These are phyloP conservation scores for Alnus rubra DNA, from an alignment of 306 rosid species.

Conservation along the genomic window DNA sequence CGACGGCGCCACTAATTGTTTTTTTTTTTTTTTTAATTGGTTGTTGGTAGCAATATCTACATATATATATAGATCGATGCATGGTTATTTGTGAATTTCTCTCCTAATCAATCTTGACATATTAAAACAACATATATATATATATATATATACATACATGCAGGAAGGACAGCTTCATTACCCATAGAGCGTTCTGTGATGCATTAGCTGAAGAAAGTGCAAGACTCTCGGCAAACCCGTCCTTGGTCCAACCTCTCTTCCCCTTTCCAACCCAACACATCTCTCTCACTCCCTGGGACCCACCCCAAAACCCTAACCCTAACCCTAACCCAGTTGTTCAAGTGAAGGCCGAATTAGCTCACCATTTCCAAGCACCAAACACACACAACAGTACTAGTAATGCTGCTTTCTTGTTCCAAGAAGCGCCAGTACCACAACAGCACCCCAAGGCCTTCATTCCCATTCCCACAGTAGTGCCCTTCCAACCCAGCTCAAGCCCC, in stretches of 20 bases:
- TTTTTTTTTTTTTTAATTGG: no score
- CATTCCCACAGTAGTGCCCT: conserved; percentile 32
- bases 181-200: conserved; percentile 96
- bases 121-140: not conserved
- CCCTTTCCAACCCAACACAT: conserved; percentile 40
- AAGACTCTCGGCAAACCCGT: conserved; percentile 55
- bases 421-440: not conserved
- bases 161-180: conserved; percentile 97
- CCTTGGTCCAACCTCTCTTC: conserved; percentile 52
- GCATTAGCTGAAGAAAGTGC: conserved; percentile 97
- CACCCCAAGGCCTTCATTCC: conserved; percentile 33
- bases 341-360: conserved; percentile 48
- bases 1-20: no score
- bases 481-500: conserved; percentile 26
- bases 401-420: no score
- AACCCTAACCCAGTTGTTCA: conserved; percentile 31
- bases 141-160: no score
- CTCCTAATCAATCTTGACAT: no score
- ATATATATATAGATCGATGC: no score
- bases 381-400: no score
- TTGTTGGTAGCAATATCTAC: no score
- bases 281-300: conserved; percentile 53
- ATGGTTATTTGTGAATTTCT: no score
- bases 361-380: conserved; percentile 13
- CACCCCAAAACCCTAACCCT: conserved; percentile 83